These are phyloP conservation scores for Pontederia paniculata DNA, from an alignment of 176 grass and related monocot species.

Conservation along the genomic window DNA sequence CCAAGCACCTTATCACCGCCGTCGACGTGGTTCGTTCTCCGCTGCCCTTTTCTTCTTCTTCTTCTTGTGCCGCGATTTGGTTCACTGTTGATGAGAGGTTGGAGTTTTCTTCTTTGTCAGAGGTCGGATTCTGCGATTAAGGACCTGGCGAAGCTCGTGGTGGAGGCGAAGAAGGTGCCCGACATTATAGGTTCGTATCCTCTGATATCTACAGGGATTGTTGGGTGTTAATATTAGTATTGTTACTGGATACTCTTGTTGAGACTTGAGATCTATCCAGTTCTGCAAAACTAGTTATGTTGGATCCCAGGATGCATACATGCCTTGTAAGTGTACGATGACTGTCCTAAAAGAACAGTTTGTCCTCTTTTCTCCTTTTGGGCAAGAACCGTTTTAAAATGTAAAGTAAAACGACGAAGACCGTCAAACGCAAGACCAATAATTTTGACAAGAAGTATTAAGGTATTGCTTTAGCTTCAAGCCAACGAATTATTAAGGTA, in stretches of 20 bases:
- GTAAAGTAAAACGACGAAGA: too few species aligned
- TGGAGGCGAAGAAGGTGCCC: slow-evolving; percentile 51
- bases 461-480: too few species aligned
- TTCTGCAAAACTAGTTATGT: too few species aligned
- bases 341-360: too few species aligned
- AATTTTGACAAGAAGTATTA: too few species aligned
- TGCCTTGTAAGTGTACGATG: too few species aligned
- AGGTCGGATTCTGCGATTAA: slow-evolving; percentile 67
- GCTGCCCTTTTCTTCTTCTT: neutral
- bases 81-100: neutral
- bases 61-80: neutral
- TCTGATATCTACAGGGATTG: neutral
- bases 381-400: too few species aligned
- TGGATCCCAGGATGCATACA: neutral
- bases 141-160: slow-evolving; percentile 65
- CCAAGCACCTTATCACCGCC: slow-evolving; percentile 61
- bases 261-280: too few species aligned
- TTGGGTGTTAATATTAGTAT: neutral
- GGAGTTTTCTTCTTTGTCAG: slow-evolving; percentile 17
- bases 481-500: too few species aligned
- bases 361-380: too few species aligned
- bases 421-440: too few species aligned
- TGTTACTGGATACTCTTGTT: neutral
- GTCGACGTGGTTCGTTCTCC: slow-evolving; percentile 42
- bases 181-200: slow-evolving; percentile 71